Percentiles rank a stretch among this genome's conserved stretches.
Conservation (phyloP, 257 asterid genomes). For the Solanum gandarillasii region DNA sequence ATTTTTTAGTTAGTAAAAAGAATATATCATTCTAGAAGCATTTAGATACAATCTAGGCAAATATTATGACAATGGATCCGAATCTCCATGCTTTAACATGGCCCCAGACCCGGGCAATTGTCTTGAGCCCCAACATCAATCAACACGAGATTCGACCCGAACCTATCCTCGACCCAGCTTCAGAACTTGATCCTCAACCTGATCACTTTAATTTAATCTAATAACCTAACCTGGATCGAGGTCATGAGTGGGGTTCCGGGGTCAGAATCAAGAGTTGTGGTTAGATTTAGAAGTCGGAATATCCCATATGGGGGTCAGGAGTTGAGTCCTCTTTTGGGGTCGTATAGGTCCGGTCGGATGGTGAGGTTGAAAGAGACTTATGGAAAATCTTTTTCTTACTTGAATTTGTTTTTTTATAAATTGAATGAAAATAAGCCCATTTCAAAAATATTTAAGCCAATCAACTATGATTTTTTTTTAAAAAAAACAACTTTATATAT, state of each 20-base stretch:
- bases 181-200: background rate
- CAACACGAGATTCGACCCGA: background rate
- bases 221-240: background rate
- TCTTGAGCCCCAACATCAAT: background rate
- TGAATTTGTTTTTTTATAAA: background rate
- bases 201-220: background rate
- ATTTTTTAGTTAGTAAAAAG: too few species aligned
- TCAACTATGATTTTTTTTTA: too few species aligned
- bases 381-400: too few species aligned
- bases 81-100: background rate
- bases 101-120: background rate
- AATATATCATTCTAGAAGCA: too few species aligned
- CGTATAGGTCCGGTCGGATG: too few species aligned
- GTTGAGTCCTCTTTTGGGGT: too few species aligned
- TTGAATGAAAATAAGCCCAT: background rate
- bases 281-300: background rate
- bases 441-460: background rate
- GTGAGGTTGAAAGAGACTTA: too few species aligned
- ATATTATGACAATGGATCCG: too few species aligned
- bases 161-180: background rate
- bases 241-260: background rate
- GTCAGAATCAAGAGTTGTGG: background rate
- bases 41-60: background rate
- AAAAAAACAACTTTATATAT: too few species aligned
- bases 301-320: background rate